These are phyloP conservation scores for Punica granatum DNA, from an alignment of 345 rosid genomes.

Conservation along the genomic window DNA sequence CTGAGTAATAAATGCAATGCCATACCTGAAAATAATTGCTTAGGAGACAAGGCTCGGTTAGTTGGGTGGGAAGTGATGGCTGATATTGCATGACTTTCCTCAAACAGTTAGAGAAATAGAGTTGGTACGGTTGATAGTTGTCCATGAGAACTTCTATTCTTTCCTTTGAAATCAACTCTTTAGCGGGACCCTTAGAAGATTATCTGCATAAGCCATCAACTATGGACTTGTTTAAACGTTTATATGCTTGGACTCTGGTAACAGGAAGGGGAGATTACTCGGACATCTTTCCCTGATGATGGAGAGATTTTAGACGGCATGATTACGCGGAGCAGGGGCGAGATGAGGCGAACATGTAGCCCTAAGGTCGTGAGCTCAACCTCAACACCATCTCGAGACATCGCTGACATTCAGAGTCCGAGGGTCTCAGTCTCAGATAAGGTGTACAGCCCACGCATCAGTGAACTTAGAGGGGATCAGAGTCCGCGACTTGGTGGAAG, in stretches of 20 bases:
- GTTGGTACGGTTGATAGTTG: no score
- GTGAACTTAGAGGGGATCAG: conserved; percentile 39
- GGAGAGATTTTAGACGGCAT: conserved; percentile 75
- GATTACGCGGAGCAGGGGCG: conserved; percentile 83
- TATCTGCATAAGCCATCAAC: background rate
- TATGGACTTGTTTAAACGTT: no score
- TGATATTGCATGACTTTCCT: no score
- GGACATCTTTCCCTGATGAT: conserved; percentile 57
- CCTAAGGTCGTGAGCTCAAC: conserved; percentile 36
- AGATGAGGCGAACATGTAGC: conserved; percentile 61
- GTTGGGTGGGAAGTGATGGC: no score
- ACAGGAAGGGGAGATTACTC: conserved; percentile 59
- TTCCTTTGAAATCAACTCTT: background rate
- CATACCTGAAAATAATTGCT: background rate
- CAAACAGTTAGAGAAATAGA: no score
- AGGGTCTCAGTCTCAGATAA: conserved; percentile 44
- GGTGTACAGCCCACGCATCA: conserved; percentile 46
- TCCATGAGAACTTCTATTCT: background rate
- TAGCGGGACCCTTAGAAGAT: background rate
- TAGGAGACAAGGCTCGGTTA: background rate
- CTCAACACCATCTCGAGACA: conserved; percentile 42
- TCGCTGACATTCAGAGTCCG: conserved; percentile 47
- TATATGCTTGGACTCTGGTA: conserved; percentile 1
- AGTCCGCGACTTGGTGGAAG: conserved; percentile 56
- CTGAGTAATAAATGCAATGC: no score